Percentiles rank a stretch among this genome's conserved stretches.
Conservation (phyloP, 2,329 filamentous ascomycete genomes). For the Tolypocladium guangdongense region DNA sequence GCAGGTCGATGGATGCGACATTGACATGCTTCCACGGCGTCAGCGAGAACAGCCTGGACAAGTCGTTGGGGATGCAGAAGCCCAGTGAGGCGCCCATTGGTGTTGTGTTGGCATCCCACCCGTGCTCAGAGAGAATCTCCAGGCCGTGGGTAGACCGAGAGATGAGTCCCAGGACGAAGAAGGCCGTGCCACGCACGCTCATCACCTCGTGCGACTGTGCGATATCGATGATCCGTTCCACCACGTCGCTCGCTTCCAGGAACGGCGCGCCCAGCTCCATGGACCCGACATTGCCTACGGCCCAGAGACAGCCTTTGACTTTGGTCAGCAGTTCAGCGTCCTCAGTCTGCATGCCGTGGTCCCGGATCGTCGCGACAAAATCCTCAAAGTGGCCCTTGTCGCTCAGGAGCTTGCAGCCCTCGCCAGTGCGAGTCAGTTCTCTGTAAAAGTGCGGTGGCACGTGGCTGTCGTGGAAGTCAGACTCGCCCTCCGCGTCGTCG, state of each 20-base stretch:
- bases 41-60: slow-evolving; percentile 69
- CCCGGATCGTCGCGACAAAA: slow-evolving; percentile 78
- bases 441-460: slow-evolving; percentile 98
- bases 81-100: slow-evolving; percentile 73
- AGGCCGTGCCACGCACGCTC: slow-evolving; percentile 88
- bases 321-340: slow-evolving; percentile 81
- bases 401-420: slow-evolving; percentile 80
- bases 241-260: slow-evolving; percentile 79
- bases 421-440: slow-evolving; percentile 82
- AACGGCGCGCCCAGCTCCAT: slow-evolving; percentile 97
- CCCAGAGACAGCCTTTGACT: slow-evolving; percentile 95
- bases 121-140: slow-evolving; percentile 78
- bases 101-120: slow-evolving; percentile 88
- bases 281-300: slow-evolving; percentile 92
- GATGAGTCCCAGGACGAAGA: slow-evolving; percentile 89
- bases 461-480: slow-evolving; percentile 48
- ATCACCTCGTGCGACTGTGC: slow-evolving; percentile 82
- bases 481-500: slow-evolving; percentile 45
- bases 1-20: slow-evolving; percentile 34
- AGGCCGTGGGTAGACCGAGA: slow-evolving; percentile 86
- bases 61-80: slow-evolving; percentile 72
- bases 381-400: slow-evolving; percentile 96
- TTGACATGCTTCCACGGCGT: slow-evolving; percentile 45
- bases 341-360: slow-evolving; percentile 74
- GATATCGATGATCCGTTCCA: slow-evolving; percentile 77